phyloP scores from a whole-genome alignment of 2,329 filamentous ascomycete genomes.

The Fusarium denticulatum region DNA sequence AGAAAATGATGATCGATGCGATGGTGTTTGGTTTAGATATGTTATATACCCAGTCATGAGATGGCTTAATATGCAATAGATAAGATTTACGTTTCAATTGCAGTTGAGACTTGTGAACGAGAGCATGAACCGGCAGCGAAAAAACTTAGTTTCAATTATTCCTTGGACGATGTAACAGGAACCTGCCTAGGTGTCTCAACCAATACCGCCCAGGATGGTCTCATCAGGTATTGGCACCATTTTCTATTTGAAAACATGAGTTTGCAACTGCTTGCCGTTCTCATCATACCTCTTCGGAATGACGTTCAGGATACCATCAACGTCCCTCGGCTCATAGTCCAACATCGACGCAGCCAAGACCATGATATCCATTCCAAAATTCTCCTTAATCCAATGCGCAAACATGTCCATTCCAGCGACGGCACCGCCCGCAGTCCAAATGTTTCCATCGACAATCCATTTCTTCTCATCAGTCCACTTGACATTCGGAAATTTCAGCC shows the following conservation, averaged over 20 bases:
- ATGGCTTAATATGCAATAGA: not conserved
- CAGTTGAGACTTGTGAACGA: too few species aligned
- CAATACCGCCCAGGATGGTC: rapidly evolving
- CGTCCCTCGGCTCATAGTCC: slow-evolving; percentile 51
- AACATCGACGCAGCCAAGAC: slow-evolving; percentile 17
- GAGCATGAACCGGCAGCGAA: too few species aligned
- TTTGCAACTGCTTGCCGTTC: slow-evolving; percentile 45
- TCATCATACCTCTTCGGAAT: slow-evolving; percentile 44
- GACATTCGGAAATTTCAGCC: slow-evolving; percentile 50
- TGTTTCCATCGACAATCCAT: slow-evolving; percentile 57
- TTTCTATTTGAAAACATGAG: slow-evolving; percentile 18
- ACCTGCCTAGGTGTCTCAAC: rapidly evolving
- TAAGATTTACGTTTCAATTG: too few species aligned
- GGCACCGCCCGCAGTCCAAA: slow-evolving; percentile 59
- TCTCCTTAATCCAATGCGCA: slow-evolving; percentile 52
- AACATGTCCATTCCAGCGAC: slow-evolving; percentile 58
- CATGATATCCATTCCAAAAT: slow-evolving; percentile 46
- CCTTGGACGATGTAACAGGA: too few species aligned
- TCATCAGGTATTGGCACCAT: rapidly evolving
- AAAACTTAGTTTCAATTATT: not conserved
- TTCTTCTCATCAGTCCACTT: slow-evolving; percentile 56
- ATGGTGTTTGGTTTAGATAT: not conserved
- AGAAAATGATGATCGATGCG: not conserved
- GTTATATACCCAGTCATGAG: not conserved
- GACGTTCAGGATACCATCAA: slow-evolving; percentile 44